Conservation (phyloP, 2,329 filamentous ascomycete species). For the Coniochaeta sp. region DNA sequence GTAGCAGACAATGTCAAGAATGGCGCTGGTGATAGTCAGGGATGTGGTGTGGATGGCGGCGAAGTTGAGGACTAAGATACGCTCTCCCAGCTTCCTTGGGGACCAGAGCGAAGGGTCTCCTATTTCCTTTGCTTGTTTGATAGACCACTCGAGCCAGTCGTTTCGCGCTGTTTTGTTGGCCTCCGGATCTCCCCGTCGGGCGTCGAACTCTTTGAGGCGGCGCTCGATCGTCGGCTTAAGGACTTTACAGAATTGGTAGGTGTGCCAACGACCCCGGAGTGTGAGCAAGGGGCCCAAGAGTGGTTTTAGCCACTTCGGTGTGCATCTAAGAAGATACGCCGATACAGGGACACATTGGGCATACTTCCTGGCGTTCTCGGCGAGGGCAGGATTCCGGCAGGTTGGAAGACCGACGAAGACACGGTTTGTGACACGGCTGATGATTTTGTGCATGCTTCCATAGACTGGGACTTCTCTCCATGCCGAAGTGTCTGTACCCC, state of each 20-base stretch:
- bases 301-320: constrained; percentile 9
- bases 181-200: constrained; percentile 7
- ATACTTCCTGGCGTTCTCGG: constrained; percentile 12
- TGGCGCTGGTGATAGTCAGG: constrained; percentile 21
- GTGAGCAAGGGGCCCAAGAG: constrained; percentile 13
- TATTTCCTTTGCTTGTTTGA: not conserved
- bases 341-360: constrained; percentile 11
- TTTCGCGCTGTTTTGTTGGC: not conserved
- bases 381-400: constrained; percentile 15
- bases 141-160: constrained; percentile 6
- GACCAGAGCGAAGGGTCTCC: constrained; percentile 12
- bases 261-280: constrained; percentile 15
- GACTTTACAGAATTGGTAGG: constrained; percentile 10
- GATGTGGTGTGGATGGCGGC: constrained; percentile 26
- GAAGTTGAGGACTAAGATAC: constrained; percentile 21
- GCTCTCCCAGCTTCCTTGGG: constrained; percentile 13
- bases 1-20: constrained; percentile 33
- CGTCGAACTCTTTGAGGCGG: constrained; percentile 10
- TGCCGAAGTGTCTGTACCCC: constrained; percentile 10
- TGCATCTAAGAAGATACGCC: constrained; percentile 10
- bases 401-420: constrained; percentile 17
- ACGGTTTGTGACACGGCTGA: constrained; percentile 15
- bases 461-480: constrained; percentile 9
- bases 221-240: constrained; percentile 14
- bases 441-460: constrained; percentile 12